Conservation (phyloP, 768 basidiomycete genomes). For the Leccinum disarticulatum region DNA sequence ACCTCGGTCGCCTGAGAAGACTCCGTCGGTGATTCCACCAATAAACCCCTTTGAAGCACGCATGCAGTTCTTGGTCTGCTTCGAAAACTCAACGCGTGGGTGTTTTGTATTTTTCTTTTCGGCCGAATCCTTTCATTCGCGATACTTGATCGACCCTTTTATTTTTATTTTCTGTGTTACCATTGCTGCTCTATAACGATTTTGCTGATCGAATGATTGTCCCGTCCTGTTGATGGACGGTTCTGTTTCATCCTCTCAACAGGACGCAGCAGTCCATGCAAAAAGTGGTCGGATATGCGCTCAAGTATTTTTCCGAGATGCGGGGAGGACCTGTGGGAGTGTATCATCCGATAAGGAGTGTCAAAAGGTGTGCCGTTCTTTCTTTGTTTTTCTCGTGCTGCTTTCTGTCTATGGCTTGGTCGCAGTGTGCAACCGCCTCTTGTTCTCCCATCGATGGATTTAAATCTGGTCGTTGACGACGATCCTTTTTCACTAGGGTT, state of each 20-base stretch:
- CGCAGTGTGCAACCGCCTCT: neutral
- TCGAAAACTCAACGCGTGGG: constrained; percentile 62
- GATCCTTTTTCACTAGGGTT: constrained; percentile 49
- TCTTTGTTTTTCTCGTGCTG: neutral
- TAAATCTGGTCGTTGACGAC: neutral
- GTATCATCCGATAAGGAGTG: constrained; percentile 78
- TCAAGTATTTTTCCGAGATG: constrained; percentile 81
- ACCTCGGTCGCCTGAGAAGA: too few relatives aligned
- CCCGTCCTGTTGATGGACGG: too few relatives aligned
- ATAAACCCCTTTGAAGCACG: constrained; percentile 68
- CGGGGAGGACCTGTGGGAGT: constrained; percentile 94
- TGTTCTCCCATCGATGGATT: too few relatives aligned
- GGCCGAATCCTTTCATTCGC: too few relatives aligned
- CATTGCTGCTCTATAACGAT: too few relatives aligned
- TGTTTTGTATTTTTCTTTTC: constrained; percentile 35
- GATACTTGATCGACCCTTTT: too few relatives aligned
- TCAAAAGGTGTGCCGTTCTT: constrained; percentile 60
- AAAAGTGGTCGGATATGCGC: constrained; percentile 80
- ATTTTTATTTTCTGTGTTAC: too few relatives aligned
- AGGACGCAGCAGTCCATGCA: constrained; percentile 41
- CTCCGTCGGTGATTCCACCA: neutral
- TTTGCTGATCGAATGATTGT: too few relatives aligned
- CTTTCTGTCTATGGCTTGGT: neutral
- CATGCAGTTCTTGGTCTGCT: constrained; percentile 70
- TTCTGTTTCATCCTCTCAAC: too few relatives aligned